phyloP scores from a whole-genome alignment of 2,329 filamentous ascomycete genomes.

The Venturia aucupariae region DNA sequence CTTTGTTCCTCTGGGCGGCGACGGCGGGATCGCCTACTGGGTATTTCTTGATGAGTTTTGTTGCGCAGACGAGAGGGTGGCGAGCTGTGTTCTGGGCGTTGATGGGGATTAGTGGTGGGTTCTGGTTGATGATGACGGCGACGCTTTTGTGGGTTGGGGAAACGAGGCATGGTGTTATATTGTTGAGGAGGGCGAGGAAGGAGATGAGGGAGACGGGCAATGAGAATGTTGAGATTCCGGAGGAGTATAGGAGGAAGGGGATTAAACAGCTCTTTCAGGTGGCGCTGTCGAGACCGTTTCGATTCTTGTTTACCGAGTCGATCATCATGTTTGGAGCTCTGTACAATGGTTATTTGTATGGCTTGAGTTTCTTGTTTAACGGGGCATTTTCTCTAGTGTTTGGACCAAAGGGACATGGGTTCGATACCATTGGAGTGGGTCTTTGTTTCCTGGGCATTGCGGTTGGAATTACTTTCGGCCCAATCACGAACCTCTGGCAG shows the following conservation, averaged over 20 bases:
- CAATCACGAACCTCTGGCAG: constrained; percentile 54
- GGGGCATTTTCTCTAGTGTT: constrained; percentile 42
- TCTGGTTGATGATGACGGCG: constrained; percentile 35
- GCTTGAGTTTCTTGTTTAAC: constrained; percentile 42
- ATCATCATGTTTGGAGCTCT: constrained; percentile 40
- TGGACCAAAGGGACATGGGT: constrained; percentile 31
- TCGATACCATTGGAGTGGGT: constrained; percentile 41
- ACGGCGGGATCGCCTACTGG: constrained; percentile 38
- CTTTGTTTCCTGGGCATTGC: constrained; percentile 69
- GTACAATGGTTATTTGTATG: constrained; percentile 42
- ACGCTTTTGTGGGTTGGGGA: constrained; percentile 32
- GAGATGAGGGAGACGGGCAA: constrained; percentile 22
- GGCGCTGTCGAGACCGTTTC: constrained; percentile 38
- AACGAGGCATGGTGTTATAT: constrained; percentile 37
- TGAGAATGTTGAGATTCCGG: constrained; percentile 26
- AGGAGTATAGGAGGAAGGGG: constrained; percentile 28
- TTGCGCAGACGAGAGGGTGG: constrained; percentile 36
- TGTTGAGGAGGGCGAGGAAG: constrained; percentile 27
- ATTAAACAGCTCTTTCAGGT: constrained; percentile 32
- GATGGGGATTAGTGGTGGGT: constrained; percentile 35
- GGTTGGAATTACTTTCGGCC: constrained; percentile 42
- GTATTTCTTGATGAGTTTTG: constrained; percentile 38
- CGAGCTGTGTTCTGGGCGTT: constrained; percentile 37
- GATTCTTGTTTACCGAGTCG: constrained; percentile 38
- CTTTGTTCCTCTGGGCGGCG: constrained; percentile 38